A percentile compares a stretch with the other conserved stretches of the same genome.
Evolutionary conservation across 805 yeast genomes (phyloP).

Genomic region (Barnettozyma sp.): DNA sequence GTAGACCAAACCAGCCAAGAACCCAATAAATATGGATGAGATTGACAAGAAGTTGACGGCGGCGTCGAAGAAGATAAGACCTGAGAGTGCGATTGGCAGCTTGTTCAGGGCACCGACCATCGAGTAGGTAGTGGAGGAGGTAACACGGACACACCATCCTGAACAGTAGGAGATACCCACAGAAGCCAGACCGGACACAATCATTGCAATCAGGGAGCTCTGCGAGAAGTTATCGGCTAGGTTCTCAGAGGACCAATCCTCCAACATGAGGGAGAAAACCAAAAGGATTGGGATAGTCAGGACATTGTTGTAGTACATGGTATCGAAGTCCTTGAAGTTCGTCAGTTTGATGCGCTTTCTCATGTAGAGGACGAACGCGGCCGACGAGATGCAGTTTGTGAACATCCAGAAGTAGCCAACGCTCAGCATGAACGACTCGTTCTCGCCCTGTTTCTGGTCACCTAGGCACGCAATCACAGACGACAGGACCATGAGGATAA

Average conservation of each 20-base stretch:
- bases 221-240: slow-evolving; percentile 69
- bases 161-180: slow-evolving; percentile 98
- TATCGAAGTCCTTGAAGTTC: slow-evolving; percentile 92
- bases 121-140: slow-evolving; percentile 96
- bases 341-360: slow-evolving; percentile 97
- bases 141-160: slow-evolving; percentile 99
- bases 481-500: slow-evolving; percentile 86
- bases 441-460: slow-evolving; percentile 45
- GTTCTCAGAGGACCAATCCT: slow-evolving; percentile 90
- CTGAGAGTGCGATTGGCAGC: slow-evolving; percentile 94
- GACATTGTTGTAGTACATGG: slow-evolving; percentile 97
- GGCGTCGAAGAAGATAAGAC: slow-evolving; percentile 90
- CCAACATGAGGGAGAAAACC: slow-evolving; percentile 66
- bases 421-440: slow-evolving; percentile 35
- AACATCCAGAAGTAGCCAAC: slow-evolving; percentile 97
- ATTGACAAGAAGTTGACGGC: slow-evolving; percentile 90
- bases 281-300: slow-evolving; percentile 86
- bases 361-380: slow-evolving; percentile 89
- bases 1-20: slow-evolving; percentile 91
- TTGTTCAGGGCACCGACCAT: slow-evolving; percentile 99
- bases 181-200: slow-evolving; percentile 88
- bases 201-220: slow-evolving; percentile 67
- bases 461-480: slow-evolving; percentile 96
- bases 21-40: slow-evolving; percentile 86
- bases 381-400: slow-evolving; percentile 87